Percentiles rank a stretch among this genome's conserved stretches.
Conservation (phyloP, 2,329 filamentous ascomycete genomes). For the Verticillium albo-atrum region DNA sequence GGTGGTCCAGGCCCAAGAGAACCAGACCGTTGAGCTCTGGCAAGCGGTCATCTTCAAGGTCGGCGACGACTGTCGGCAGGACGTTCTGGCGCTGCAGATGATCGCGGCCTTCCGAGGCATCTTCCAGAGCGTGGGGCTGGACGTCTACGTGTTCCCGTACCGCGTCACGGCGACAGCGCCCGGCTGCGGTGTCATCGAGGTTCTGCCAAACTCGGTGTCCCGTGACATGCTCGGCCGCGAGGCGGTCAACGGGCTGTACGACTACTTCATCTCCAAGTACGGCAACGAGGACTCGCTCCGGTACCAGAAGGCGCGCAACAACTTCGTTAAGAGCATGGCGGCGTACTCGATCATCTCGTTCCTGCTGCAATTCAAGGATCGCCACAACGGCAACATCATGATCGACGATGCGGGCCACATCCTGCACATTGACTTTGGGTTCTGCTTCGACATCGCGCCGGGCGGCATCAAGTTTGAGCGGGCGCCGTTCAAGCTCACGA, state of each 20-base stretch:
- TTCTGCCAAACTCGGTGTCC: slow-evolving; percentile 94
- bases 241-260: slow-evolving; percentile 95
- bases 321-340: slow-evolving; percentile 99
- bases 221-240: slow-evolving; percentile 98
- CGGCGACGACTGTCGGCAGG: slow-evolving; percentile 95
- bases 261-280: slow-evolving; percentile 97
- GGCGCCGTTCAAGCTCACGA: slow-evolving; percentile 95
- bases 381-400: slow-evolving; percentile 99
- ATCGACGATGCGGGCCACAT: slow-evolving; percentile 96
- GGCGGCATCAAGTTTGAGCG: slow-evolving; percentile 97
- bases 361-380: slow-evolving; percentile 96
- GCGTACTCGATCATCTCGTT: slow-evolving; percentile 97
- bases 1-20: slow-evolving; percentile 20
- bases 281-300: slow-evolving; percentile 91
- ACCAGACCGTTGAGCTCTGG: slow-evolving; percentile 85
- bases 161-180: slow-evolving; percentile 95
- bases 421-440: slow-evolving; percentile 97
- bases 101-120: slow-evolving; percentile 97
- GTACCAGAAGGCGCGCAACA: slow-evolving; percentile 92
- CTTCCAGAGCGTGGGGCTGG: slow-evolving; percentile 89
- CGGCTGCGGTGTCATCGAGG: slow-evolving; percentile 96
- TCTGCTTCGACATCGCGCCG: slow-evolving; percentile 98
- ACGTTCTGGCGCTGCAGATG: slow-evolving; percentile 94
- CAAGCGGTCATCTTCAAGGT: slow-evolving; percentile 99
- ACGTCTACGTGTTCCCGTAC: slow-evolving; percentile 96